Evolutionary conservation across 1,139 yeast genomes (phyloP).

Genomic region (Kluyveromyces marxianus): DNA sequence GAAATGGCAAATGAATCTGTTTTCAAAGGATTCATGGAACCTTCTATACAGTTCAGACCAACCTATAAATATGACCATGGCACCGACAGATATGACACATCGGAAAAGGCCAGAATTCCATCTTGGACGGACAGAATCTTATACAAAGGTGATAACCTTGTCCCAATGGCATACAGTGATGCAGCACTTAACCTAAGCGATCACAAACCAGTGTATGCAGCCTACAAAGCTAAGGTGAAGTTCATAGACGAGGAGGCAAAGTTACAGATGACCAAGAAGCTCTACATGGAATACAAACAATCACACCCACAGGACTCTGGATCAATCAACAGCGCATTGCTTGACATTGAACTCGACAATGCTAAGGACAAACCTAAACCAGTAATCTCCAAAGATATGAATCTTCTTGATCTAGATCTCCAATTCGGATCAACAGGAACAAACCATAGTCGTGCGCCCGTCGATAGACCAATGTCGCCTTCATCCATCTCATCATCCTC

Average conservation of each 20-base stretch:
- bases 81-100: conserved; percentile 65
- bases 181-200: conserved; percentile 65
- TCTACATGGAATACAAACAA: conserved; percentile 44
- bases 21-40: conserved; percentile 69
- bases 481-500: conserved; percentile 7
- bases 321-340: conserved; percentile 9
- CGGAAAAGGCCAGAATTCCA: conserved; percentile 89
- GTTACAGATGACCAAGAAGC: conserved; percentile 40
- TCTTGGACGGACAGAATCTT: conserved; percentile 95
- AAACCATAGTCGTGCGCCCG: conserved; percentile 8
- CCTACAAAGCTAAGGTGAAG: conserved; percentile 57
- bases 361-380: conserved; percentile 4
- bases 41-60: conserved; percentile 70
- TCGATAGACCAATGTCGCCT: conserved; percentile 18
- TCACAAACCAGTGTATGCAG: conserved; percentile 85
- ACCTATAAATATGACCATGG: conserved; percentile 92
- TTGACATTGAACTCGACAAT: conserved; percentile 23
- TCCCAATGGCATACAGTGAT: conserved; percentile 54
- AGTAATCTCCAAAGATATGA: conserved; percentile 6
- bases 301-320: conserved; percentile 23
- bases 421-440: conserved; percentile 10
- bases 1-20: conserved; percentile 70
- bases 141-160: conserved; percentile 46
- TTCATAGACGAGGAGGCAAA: conserved; percentile 54
- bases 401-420: conserved; percentile 12